Conservation (phyloP, 176 grass and related monocot genomes). For the Carex littledalei region DNA sequence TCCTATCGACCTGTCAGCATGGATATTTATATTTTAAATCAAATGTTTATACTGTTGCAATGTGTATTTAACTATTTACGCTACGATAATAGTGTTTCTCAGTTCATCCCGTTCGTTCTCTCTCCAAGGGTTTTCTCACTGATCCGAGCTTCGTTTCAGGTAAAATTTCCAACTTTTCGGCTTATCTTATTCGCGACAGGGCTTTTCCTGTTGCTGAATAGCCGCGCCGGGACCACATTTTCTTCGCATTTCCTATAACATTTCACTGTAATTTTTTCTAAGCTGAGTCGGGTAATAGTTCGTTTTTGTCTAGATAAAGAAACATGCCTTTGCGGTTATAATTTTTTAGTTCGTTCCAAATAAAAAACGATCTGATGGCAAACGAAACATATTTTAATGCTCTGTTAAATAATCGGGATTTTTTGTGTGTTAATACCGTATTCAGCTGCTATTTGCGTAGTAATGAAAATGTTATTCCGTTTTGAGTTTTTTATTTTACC, state of each 20-base stretch:
- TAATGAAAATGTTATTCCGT: neutral
- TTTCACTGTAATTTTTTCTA: neutral
- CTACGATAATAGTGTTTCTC: neutral
- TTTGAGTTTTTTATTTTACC: neutral
- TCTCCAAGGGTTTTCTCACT: slow-evolving; percentile 23
- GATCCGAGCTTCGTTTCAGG: slow-evolving; percentile 8
- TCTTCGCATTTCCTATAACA: neutral
- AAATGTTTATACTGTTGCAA: too few species aligned
- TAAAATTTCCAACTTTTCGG: neutral
- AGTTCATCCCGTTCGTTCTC: neutral
- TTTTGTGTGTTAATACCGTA: neutral
- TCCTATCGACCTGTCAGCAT: too few species aligned
- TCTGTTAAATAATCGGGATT: neutral
- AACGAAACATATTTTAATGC: neutral
- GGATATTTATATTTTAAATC: too few species aligned
- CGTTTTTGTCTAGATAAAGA: neutral
- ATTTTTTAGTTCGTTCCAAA: neutral
- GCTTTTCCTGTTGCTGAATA: neutral
- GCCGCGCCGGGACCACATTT: neutral
- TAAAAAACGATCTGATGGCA: neutral
- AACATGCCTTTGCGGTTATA: neutral
- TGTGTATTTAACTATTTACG: too few species aligned
- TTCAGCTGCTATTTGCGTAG: neutral
- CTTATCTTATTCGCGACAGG: neutral
- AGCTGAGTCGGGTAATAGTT: neutral